Evolutionary conservation across 345 rosid species (phyloP).

Genomic region (Aurinia saxatilis): DNA sequence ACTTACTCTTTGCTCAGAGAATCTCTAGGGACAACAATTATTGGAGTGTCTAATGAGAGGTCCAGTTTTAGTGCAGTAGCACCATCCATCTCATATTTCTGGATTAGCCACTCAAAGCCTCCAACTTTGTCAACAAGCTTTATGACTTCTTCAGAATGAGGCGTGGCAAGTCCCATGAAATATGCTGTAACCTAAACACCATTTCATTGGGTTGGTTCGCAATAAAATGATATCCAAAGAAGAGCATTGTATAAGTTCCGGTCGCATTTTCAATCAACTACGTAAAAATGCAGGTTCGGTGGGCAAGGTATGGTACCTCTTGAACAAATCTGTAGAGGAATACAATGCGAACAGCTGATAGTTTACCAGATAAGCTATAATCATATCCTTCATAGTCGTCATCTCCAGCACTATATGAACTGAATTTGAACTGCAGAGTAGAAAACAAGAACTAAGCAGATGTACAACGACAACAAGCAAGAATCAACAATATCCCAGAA

Average conservation of each 20-base stretch:
- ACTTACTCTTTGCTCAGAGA: constrained; percentile 87
- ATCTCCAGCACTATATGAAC: constrained; percentile 83
- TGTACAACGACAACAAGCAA: constrained; percentile 10
- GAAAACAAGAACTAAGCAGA: constrained; percentile 19
- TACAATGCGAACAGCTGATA: constrained; percentile 91
- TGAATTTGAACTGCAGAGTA: constrained; percentile 74
- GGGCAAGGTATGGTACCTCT: constrained; percentile 69
- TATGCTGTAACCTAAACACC: constrained; percentile 69
- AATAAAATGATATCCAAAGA: constrained; percentile 13
- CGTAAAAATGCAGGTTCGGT: constrained; percentile 5
- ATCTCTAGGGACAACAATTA: constrained; percentile 80
- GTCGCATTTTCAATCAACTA: not conserved
- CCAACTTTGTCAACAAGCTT: constrained; percentile 98
- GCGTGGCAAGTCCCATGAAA: constrained; percentile 94
- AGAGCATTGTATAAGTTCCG: not conserved
- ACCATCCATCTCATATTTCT: constrained; percentile 95
- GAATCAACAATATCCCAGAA: constrained; percentile 5
- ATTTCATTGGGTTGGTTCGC: constrained; percentile 13
- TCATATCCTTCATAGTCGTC: constrained; percentile 96
- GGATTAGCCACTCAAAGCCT: constrained; percentile 93
- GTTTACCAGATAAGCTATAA: constrained; percentile 80
- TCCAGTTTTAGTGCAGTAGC: constrained; percentile 89
- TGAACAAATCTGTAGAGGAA: constrained; percentile 93
- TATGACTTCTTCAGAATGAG: constrained; percentile 89
- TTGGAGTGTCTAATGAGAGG: constrained; percentile 90